A percentile compares a stretch with the other conserved stretches of the same genome.
Evolutionary conservation across 2,329 filamentous ascomycete species (phyloP).

Genomic region (Neocucurbitaria cava): DNA sequence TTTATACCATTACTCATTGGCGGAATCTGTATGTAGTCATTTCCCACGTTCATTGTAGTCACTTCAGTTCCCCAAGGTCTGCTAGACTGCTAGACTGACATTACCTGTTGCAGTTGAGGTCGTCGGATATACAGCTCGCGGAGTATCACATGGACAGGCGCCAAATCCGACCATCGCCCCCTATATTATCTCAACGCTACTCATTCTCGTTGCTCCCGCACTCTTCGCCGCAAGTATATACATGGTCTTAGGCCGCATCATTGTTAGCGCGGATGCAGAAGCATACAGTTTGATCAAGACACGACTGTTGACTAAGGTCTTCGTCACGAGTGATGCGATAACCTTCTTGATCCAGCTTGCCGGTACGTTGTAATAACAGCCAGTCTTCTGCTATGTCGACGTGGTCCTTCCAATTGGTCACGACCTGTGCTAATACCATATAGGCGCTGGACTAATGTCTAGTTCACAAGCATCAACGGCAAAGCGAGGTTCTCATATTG

Average conservation of each 20-base stretch:
- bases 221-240: too few species aligned
- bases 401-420: too few species aligned
- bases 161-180: constrained; percentile 31
- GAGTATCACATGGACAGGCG: constrained; percentile 43
- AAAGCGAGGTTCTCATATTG: neutral
- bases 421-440: too few species aligned
- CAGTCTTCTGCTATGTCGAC: too few species aligned
- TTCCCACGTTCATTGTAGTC: too few species aligned
- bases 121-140: constrained; percentile 51
- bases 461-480: too few species aligned
- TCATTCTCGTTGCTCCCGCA: constrained; percentile 46
- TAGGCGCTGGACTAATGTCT: too few species aligned
- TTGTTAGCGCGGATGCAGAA: neutral
- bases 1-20: too few species aligned
- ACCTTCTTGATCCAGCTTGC: constrained; percentile 63
- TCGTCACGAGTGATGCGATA: constrained; percentile 62
- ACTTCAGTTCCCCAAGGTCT: too few species aligned
- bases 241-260: neutral
- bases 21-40: too few species aligned
- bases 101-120: constrained; percentile 48
- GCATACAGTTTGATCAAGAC: neutral
- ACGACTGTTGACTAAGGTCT: constrained; percentile 54
- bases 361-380: too few species aligned
- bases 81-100: too few species aligned
- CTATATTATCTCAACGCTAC: constrained; percentile 51